Percentiles rank a stretch among this genome's conserved stretches.
Conservation (phyloP, 2,329 filamentous ascomycete species). For the Ascochyta lentis region DNA sequence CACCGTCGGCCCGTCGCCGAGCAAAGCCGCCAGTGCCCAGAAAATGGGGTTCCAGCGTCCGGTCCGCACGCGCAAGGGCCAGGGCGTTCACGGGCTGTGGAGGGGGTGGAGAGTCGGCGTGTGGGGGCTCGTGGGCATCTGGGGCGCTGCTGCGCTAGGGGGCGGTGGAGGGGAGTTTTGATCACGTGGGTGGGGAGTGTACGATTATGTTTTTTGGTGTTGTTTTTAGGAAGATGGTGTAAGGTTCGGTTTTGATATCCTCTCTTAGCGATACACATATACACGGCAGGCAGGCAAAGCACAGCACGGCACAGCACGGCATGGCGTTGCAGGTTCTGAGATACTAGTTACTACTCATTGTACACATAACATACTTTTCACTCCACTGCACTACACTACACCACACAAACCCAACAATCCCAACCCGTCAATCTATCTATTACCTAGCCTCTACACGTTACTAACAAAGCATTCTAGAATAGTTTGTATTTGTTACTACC, state of each 20-base stretch:
- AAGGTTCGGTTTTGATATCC: constrained; percentile 1
- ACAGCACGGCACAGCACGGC: neutral
- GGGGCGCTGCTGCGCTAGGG: constrained; percentile 69
- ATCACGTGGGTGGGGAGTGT: neutral
- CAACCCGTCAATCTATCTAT: too few species aligned
- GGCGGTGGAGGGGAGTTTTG: constrained; percentile 49
- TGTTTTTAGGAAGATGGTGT: neutral
- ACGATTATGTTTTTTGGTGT: neutral
- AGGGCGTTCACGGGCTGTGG: constrained; percentile 73
- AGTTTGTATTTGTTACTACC: too few species aligned
- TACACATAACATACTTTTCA: neutral
- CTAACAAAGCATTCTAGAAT: too few species aligned
- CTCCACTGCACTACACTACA: too few species aligned
- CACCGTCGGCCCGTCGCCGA: constrained; percentile 34
- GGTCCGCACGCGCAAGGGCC: constrained; percentile 62
- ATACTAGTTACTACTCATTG: neutral
- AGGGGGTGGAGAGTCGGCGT: constrained; percentile 79
- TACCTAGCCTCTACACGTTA: too few species aligned
- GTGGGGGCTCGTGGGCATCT: constrained; percentile 77
- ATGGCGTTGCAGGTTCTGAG: neutral
- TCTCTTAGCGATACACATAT: constrained; percentile 5
- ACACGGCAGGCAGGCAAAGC: too few species aligned
- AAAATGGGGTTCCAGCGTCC: constrained; percentile 42
- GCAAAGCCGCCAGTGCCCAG: constrained; percentile 34
- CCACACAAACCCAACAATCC: too few species aligned